Evolutionary conservation across 306 rosid species (phyloP).

Genomic region (Ziziphus jujuba): DNA sequence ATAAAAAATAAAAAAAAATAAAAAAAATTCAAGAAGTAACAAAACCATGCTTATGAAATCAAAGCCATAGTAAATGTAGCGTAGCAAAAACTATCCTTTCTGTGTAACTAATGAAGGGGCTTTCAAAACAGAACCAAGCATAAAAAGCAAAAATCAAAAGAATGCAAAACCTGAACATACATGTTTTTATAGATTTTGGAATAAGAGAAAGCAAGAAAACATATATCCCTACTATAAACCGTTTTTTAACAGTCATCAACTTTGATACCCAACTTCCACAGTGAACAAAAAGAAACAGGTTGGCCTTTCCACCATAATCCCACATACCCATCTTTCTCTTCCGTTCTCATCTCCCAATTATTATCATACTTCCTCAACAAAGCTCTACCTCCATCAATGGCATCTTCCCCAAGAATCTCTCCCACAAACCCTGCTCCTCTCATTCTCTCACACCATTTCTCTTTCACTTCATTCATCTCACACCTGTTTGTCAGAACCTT

Average conservation of each 20-base stretch:
- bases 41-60: too few species aligned
- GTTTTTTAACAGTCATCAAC: constrained; percentile 14
- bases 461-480: constrained; percentile 80
- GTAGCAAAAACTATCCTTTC: too few species aligned
- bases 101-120: too few species aligned
- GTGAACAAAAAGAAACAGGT: constrained; percentile 73
- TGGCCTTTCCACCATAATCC: constrained; percentile 86
- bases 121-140: too few species aligned
- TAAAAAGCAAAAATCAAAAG: too few species aligned
- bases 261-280: constrained; percentile 58
- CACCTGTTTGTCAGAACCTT: constrained; percentile 56
- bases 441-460: constrained; percentile 86
- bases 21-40: too few species aligned
- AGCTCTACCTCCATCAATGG: constrained; percentile 73
- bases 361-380: constrained; percentile 78
- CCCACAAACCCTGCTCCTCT: constrained; percentile 57
- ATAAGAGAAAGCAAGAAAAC: too few species aligned
- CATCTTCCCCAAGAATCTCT: constrained; percentile 59
- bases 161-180: too few species aligned
- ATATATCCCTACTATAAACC: too few species aligned
- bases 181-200: too few species aligned
- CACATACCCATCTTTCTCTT: constrained; percentile 53
- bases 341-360: constrained; percentile 84
- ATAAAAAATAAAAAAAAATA: too few species aligned
- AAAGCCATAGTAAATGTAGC: too few species aligned